Evolutionary conservation across 345 rosid species (phyloP).

Genomic region (Linum usitatissimum): DNA sequence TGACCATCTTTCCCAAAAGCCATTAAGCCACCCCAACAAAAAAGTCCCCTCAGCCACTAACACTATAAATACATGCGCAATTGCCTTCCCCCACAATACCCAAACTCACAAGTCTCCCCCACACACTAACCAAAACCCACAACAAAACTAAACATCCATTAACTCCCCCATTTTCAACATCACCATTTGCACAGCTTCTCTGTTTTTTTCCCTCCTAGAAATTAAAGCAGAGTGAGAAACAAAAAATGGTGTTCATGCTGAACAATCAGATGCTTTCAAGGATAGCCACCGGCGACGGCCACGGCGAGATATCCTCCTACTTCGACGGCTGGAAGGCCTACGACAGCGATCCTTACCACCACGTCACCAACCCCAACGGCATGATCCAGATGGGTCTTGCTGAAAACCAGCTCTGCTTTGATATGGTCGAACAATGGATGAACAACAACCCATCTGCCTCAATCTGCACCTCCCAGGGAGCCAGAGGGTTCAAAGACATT

Average conservation of each 20-base stretch:
- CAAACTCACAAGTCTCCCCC: no score
- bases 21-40: no score
- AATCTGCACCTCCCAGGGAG: slow-evolving; percentile 61
- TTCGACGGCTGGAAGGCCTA: slow-evolving; percentile 93
- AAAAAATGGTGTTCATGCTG: slow-evolving; percentile 20
- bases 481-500: slow-evolving; percentile 40
- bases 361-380: slow-evolving; percentile 45
- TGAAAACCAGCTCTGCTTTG: slow-evolving; percentile 77
- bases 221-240: background rate
- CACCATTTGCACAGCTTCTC: background rate
- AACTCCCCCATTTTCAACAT: no score
- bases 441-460: slow-evolving; percentile 55
- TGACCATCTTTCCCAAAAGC: no score
- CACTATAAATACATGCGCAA: no score
- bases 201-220: background rate
- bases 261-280: slow-evolving; percentile 38
- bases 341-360: slow-evolving; percentile 61
- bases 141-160: no score
- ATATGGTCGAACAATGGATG: slow-evolving; percentile 54
- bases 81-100: no score
- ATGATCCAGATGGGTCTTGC: slow-evolving; percentile 98
- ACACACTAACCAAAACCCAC: no score
- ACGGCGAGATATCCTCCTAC: slow-evolving; percentile 61
- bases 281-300: slow-evolving; percentile 57
- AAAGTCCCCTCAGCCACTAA: no score